Evolutionary conservation across 192 early-diverging fungal genomes (phyloP).

Genomic region (Backusella morwellensis): DNA sequence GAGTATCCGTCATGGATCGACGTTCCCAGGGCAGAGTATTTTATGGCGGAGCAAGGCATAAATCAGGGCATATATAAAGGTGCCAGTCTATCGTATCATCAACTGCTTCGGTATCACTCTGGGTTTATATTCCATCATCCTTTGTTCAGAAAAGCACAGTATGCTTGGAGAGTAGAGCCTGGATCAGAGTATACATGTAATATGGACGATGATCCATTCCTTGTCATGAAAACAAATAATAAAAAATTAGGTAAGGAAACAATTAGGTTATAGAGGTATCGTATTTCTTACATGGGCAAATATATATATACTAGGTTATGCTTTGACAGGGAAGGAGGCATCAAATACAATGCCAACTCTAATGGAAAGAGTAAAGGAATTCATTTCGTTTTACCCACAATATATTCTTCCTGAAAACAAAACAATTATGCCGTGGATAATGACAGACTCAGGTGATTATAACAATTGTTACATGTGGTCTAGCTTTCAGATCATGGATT

Average conservation of each 20-base stretch:
- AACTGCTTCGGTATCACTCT: conserved; percentile 9
- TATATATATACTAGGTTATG: not conserved
- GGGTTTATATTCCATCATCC: conserved; percentile 74
- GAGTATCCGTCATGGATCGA: conserved; percentile 75
- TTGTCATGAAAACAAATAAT: conserved; percentile 66
- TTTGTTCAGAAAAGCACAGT: conserved; percentile 61
- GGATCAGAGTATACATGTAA: conserved; percentile 71
- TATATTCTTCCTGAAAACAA: conserved; percentile 32
- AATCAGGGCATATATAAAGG: conserved; percentile 13
- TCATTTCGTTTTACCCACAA: conserved; percentile 43
- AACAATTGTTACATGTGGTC: conserved; percentile 76
- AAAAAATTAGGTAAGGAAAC: conserved; percentile 61
- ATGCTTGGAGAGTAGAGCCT: conserved; percentile 81
- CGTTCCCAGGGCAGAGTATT: conserved; percentile 52
- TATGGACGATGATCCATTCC: conserved; percentile 73
- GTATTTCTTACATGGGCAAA: not conserved
- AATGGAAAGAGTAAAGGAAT: conserved; percentile 58
- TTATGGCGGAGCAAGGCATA: conserved; percentile 52
- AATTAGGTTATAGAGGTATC: not conserved
- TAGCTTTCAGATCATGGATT: conserved; percentile 82
- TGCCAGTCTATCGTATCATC: conserved; percentile 26
- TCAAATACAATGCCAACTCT: conserved; percentile 58
- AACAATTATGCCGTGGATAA: conserved; percentile 47
- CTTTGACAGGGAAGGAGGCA: conserved; percentile 9
- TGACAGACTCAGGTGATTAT: conserved; percentile 46